Evolutionary conservation across 305 asterid species (phyloP), one percentile per base, ranked within the genome.

Genomic region (Solanum hybrid): DNA sequence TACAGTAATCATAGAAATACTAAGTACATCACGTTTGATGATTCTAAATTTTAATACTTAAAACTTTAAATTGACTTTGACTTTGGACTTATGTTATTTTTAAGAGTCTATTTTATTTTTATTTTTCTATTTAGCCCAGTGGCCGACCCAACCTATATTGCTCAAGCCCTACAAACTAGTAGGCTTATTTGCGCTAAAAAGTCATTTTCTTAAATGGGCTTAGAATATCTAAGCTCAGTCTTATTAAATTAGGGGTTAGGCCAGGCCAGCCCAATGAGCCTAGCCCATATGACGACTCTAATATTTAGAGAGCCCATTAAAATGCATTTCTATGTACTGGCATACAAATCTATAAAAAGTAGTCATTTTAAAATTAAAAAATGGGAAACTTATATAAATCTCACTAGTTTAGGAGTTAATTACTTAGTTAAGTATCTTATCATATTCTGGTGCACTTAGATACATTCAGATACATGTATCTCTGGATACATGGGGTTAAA

Each of bases 191-290:
- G n/a, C n/a, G 67, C 9, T 51, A 16, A 16, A 6, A 51, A 16
- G 0, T 0, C 3, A 0, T 51, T 51, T 51, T 42, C 18, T 42
- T 5, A 51, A 51, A 51, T 51, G 67, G 0, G 3, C 9, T 16
- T 16, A 9, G 4, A 5, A 51, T 51, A 51, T 51, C 1, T 51
- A 51, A 51, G 67, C 8, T 3, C 8, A 51, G 1, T 51, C n/a
- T 3, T 16, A 51, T 51, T 51, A 51, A 51, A 51, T 51, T 16
- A 16, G 0, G 9, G 1, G 4, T 51, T 5, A 51, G 67, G 3
- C 1, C 1, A 16, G 9, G 8, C 9, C 4, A 0, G 0, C 4
- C 67, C 9, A 51, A 51, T 0, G 67, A 2, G 1, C 67, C 67
- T 51, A 16, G 9, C 67, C 9, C 3, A 51, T 16, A 51, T 51